Evolutionary conservation across 164 flowering plant species (phyloP).

Genomic region (Warburgia ugandensis): DNA sequence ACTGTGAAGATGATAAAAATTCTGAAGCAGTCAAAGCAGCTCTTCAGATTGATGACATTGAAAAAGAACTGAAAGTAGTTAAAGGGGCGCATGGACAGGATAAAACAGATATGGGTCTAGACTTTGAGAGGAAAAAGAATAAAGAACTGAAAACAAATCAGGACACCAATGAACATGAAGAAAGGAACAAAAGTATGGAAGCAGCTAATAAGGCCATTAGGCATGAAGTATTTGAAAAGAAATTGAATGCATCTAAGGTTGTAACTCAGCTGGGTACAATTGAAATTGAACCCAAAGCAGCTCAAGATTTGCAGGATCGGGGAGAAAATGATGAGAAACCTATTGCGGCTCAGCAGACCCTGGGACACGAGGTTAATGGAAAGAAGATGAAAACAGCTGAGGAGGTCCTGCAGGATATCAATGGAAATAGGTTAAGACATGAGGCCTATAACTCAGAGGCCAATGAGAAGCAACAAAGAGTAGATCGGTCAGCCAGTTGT

Average conservation of each 20-base stretch:
- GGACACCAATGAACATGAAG: constrained; percentile 10
- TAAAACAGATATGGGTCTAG: constrained; percentile 6
- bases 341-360: constrained; percentile 17
- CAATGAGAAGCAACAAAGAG: constrained; percentile 8
- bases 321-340: constrained; percentile 21
- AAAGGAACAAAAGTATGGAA: constrained; percentile 6
- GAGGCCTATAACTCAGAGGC: constrained; percentile 3
- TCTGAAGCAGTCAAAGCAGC: background rate
- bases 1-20: background rate
- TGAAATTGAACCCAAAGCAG: constrained; percentile 6
- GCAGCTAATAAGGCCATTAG: background rate
- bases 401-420: background rate
- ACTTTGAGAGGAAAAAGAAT: constrained; percentile 3
- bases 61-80: constrained; percentile 16
- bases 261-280: background rate
- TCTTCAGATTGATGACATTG: constrained; percentile 1
- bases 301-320: constrained; percentile 16
- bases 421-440: background rate
- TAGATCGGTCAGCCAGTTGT: background rate
- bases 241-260: constrained; percentile 4
- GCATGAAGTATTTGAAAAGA: constrained; percentile 15
- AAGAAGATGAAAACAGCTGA: background rate
- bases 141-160: constrained; percentile 2
- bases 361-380: constrained; percentile 12
- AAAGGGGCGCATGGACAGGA: constrained; percentile 10